Evolutionary conservation across 208 protist species (phyloP).

Genomic region (Polymyxa betae): DNA sequence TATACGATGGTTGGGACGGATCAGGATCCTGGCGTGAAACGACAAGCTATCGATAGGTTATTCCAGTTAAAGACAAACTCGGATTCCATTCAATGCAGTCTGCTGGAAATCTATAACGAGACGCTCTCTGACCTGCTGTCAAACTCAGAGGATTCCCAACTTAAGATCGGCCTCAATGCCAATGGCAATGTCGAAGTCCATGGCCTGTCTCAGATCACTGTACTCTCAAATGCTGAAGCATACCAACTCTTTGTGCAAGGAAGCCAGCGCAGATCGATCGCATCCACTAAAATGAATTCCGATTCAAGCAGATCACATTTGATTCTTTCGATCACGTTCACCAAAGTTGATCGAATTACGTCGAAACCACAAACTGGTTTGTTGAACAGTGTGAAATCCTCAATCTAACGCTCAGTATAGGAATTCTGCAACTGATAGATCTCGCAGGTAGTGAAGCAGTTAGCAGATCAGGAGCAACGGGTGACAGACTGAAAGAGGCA

Average conservation of each 20-base stretch:
- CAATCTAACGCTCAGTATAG: background rate
- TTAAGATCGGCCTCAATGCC: too few relatives aligned
- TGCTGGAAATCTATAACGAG: constrained; percentile 85
- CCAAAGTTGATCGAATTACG: background rate
- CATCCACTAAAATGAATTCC: background rate
- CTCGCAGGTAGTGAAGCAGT: constrained; percentile 74
- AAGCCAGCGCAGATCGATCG: background rate
- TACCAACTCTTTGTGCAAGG: background rate
- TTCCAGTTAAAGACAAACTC: constrained; percentile 70
- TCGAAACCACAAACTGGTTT: too few relatives aligned
- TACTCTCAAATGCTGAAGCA: background rate
- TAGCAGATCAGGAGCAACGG: constrained; percentile 67
- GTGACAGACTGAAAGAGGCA: constrained; percentile 78
- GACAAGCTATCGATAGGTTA: constrained; percentile 73
- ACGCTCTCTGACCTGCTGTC: constrained; percentile 76
- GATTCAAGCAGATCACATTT: background rate
- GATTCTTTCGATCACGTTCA: background rate
- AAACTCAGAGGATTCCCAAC: too few relatives aligned
- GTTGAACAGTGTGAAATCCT: too few relatives aligned
- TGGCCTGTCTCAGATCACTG: background rate
- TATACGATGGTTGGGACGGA: constrained; percentile 75
- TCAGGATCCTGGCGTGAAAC: background rate
- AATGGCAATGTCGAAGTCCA: too few relatives aligned
- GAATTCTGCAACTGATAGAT: constrained; percentile 68
- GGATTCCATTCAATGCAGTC: constrained; percentile 35